These are phyloP conservation scores for Hyaloperonospora arabidopsidis DNA, from an alignment of 352 stramenopile species.

Conservation along the genomic window DNA sequence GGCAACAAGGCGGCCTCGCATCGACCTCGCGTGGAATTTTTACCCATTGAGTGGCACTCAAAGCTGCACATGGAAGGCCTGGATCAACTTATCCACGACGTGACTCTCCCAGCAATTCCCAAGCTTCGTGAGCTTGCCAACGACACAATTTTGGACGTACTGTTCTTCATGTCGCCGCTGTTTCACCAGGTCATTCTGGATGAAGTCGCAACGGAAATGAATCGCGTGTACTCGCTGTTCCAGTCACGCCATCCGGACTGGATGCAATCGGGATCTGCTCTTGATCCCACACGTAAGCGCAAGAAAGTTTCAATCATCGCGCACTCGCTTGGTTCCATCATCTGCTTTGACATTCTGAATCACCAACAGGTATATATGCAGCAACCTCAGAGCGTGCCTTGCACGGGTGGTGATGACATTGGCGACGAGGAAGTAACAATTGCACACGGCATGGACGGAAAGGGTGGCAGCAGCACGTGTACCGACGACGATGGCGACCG, in stretches of 20 bases:
- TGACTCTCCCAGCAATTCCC: slow-evolving; percentile 82
- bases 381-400: slow-evolving; percentile 17
- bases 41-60: slow-evolving; percentile 84
- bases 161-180: slow-evolving; percentile 90
- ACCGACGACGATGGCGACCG: slow-evolving; percentile 13
- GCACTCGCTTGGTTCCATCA: slow-evolving; percentile 87
- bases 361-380: slow-evolving; percentile 50
- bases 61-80: slow-evolving; percentile 77
- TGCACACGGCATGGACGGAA: slow-evolving; percentile 17
- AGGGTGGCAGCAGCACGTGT: slow-evolving; percentile 14
- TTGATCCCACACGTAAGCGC: slow-evolving; percentile 15
- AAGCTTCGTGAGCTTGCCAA: slow-evolving; percentile 89
- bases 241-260: slow-evolving; percentile 51
- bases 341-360: slow-evolving; percentile 88
- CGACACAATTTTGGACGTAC: slow-evolving; percentile 87
- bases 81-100: slow-evolving; percentile 59
- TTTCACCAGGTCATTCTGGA: slow-evolving; percentile 90
- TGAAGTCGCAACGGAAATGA: slow-evolving; percentile 88
- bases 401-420: slow-evolving; percentile 32
- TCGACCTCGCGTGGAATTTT: slow-evolving; percentile 53
- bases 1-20: slow-evolving; percentile 4
- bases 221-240: slow-evolving; percentile 79
- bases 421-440: slow-evolving; percentile 25
- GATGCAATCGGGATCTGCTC: slow-evolving; percentile 16
- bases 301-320: slow-evolving; percentile 84